phyloP scores from a whole-genome alignment of 768 basidiomycete species.

The Hypholoma sublateritium region DNA sequence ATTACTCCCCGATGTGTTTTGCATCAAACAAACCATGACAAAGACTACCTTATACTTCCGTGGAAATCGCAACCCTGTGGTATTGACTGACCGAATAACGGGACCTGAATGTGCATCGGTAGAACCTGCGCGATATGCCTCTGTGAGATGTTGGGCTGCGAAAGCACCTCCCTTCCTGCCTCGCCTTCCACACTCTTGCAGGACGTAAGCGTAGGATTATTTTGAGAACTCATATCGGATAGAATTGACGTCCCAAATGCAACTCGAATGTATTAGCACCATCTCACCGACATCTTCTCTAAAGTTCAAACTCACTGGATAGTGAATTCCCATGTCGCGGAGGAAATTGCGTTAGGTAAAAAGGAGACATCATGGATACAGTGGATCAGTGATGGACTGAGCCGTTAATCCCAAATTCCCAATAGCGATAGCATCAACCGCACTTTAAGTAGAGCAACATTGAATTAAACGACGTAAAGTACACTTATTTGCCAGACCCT shows the following conservation, averaged over 20 bases:
- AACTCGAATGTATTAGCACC: not conserved
- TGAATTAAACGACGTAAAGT: too few relatives aligned
- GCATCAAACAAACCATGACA: too few relatives aligned
- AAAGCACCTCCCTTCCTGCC: too few relatives aligned
- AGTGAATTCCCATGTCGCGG: slow-evolving; percentile 1
- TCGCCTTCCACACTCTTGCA: too few relatives aligned
- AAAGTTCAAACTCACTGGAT: not conserved
- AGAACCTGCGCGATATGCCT: not conserved
- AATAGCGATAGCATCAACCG: not conserved
- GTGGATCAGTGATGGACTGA: slow-evolving; percentile 1
- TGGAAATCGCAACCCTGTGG: slow-evolving; percentile 17
- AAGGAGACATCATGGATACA: slow-evolving; percentile 3
- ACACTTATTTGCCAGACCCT: too few relatives aligned
- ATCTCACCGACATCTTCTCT: not conserved
- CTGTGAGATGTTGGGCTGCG: too few relatives aligned
- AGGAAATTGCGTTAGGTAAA: not conserved
- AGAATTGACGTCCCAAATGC: too few relatives aligned
- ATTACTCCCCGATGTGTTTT: not conserved
- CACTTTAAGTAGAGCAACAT: too few relatives aligned
- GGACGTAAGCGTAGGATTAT: too few relatives aligned
- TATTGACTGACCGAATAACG: not conserved
- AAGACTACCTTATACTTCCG: slow-evolving; percentile 7
- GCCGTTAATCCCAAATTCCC: not conserved
- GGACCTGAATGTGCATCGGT: not conserved
- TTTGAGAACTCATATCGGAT: too few relatives aligned